Evolutionary conservation across 1,284 basidiomycete genomes (phyloP).

Genomic region (Boletus albobrunnescens): DNA sequence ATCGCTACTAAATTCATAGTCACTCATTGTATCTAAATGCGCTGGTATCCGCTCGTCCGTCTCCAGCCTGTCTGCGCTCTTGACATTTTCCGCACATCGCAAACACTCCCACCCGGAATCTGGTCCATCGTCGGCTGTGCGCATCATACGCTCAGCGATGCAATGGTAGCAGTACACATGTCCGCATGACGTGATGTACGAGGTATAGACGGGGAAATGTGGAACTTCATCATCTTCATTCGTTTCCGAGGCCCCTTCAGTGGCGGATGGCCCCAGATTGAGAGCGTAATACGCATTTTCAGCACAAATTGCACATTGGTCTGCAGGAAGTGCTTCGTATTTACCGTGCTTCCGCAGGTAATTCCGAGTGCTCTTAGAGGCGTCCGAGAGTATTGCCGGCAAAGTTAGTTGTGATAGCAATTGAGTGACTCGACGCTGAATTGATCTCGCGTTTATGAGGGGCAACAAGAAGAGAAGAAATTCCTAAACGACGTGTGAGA

Average conservation of each 20-base stretch:
- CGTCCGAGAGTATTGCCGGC: conserved; percentile 16
- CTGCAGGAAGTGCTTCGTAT: conserved; percentile 58
- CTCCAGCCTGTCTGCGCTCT: conserved; percentile 49
- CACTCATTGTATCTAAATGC: conserved; percentile 38
- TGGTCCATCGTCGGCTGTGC: conserved; percentile 59
- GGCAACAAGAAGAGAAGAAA: conserved; percentile 93
- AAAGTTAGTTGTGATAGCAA: conserved; percentile 37
- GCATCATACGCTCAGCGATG: conserved; percentile 75
- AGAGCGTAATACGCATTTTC: conserved; percentile 65
- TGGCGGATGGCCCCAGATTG: conserved; percentile 41
- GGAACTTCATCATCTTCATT: conserved; percentile 34
- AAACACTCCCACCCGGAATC: conserved; percentile 76
- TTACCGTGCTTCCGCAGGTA: conserved; percentile 45
- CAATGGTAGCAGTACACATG: conserved; percentile 89
- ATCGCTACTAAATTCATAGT: conserved; percentile 59
- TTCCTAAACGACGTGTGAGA: conserved; percentile 55
- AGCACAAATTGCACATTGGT: conserved; percentile 77
- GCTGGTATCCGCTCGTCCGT: conserved; percentile 20
- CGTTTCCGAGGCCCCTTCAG: conserved; percentile 6
- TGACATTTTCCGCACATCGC: conserved; percentile 63
- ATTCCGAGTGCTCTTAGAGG: conserved; percentile 3
- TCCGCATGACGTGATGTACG: conserved; percentile 73
- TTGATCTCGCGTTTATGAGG: conserved; percentile 65
- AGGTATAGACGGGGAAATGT: conserved; percentile 60
- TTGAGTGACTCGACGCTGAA: conserved; percentile 56